Evolutionary conservation across 768 basidiomycete genomes (phyloP), one percentile per base, ranked within the genome.

Genomic region (Kwoniella europaea): DNA sequence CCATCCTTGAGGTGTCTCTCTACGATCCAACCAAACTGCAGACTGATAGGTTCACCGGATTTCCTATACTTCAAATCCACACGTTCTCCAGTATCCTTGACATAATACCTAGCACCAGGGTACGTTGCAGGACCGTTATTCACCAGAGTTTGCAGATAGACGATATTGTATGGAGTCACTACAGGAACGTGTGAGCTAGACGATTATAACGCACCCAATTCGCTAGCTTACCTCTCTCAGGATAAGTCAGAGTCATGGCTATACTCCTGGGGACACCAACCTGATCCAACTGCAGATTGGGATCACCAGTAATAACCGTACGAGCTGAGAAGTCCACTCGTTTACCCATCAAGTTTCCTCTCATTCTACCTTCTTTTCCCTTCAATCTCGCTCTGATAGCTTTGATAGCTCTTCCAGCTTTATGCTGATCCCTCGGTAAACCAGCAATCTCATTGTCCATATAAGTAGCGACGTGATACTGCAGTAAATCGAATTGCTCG

Each of bases 381-480:
- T 99, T 99, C 66, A 99, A 88, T 55, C 97, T 91, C 5, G 96
- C 94, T 68, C 97, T 93, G 78, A 99, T 98, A 44, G 97, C 95
- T 84, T 99, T 99, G 70, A 99, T 92, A 29, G 97, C 95, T 69
- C 97, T 89, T 41, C 97, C 97, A 53, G 93, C 95, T 84, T 98
- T 98, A 80, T 98, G 97, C 75, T 96, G 85, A 2, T 97, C 94
- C 80, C 98, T 96, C 1, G 97, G 97, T 44, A 98, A 93, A 56
- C 97, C 97, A 43, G 97, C 94, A 68, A 98, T 95, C 80, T 98
- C 95, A 81, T 99, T 99, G 82, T 99, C 97, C 96, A 99, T 99
- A 82, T 98, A 99, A 0, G 97, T 98, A 2, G 97, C 97, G 71
- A 98, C 94, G 80, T 99, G 97, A 82, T 95, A 99, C 89, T 98